phyloP scores from a whole-genome alignment of 768 basidiomycete species.

The Leccinum variicolor region DNA sequence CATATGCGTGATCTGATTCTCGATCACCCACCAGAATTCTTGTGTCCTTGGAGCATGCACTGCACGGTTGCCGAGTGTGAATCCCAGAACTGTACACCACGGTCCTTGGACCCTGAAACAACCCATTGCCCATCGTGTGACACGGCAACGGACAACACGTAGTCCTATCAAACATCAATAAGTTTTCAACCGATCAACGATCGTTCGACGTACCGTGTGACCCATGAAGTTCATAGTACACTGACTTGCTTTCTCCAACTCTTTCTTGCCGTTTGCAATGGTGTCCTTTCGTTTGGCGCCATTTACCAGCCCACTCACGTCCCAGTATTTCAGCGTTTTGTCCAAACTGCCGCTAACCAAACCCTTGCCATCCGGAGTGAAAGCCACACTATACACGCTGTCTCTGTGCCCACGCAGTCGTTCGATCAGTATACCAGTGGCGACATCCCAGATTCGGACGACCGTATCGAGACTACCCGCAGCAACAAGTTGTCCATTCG shows the following conservation, averaged over 20 bases:
- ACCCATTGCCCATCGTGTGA: slow-evolving; percentile 94
- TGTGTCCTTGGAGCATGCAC: slow-evolving; percentile 82
- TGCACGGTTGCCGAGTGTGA: slow-evolving; percentile 76
- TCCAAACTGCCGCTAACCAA: slow-evolving; percentile 91
- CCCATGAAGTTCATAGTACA: slow-evolving; percentile 87
- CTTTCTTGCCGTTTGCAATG: slow-evolving; percentile 45
- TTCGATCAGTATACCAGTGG: slow-evolving; percentile 63
- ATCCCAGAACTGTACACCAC: slow-evolving; percentile 94
- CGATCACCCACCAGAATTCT: slow-evolving; percentile 58
- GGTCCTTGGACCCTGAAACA: slow-evolving; percentile 94
- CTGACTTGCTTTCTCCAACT: slow-evolving; percentile 45
- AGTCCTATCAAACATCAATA: slow-evolving; percentile 44
- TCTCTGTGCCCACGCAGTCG: slow-evolving; percentile 76
- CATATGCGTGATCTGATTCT: neutral
- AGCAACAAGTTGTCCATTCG: slow-evolving; percentile 63
- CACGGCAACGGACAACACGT: slow-evolving; percentile 72
- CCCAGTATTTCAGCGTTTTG: slow-evolving; percentile 87
- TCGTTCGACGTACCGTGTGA: slow-evolving; percentile 62
- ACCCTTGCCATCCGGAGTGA: slow-evolving; percentile 86
- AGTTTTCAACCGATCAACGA: neutral
- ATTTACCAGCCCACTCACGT: slow-evolving; percentile 45
- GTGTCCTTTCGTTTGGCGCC: slow-evolving; percentile 32
- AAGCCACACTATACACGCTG: slow-evolving; percentile 86
- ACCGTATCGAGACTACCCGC: slow-evolving; percentile 74
- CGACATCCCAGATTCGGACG: slow-evolving; percentile 79